Base-by-base conservation (phyloP, 495 filamentous ascomycete genomes). In the Aspergillus sclerotioniger region DNA sequence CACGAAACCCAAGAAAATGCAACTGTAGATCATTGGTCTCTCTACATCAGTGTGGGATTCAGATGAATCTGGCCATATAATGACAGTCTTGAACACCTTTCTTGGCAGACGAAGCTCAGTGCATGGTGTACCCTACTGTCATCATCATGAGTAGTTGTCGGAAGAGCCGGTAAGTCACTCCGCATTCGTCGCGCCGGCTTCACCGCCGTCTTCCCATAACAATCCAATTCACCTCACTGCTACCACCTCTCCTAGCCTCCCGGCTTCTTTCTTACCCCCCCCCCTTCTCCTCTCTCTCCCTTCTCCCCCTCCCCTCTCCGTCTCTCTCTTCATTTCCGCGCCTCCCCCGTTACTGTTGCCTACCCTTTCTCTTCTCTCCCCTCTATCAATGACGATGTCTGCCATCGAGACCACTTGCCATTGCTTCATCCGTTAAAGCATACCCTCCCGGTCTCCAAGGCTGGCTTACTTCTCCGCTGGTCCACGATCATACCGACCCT, bases 141-240 rank as follows among this genome's bases (percentile, higher is more conserved):
- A 25, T 25, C n/a, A 41, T 16, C n/a, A 41, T 16, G 37, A 41
- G 41, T 45, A 17, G n/a, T 15, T 16, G 19, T 20, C n/a, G n/a
- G 19, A 45, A 20, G n/a, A 25, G 25, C 25, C n/a, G 19, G n/a
- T 20, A 17, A n/a, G 41, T 45, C 12, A 45, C 59, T 66, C 63
- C 60, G 54, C 63, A 66, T 66, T 48, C 63, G 60, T 62, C 51
- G 51, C 47, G 35, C 37, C 47, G 25, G 32, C 46, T 21, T 31
- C 43, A 29, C 49, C 44, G 33, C 53, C 25, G 31, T 19, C 54
- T 49, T 37, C 45, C 35, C 28, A 25, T 25, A 25, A 25, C 5
- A 25, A 25, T 25, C 25, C 25, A 25, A 25, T 25, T 25, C 5
- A 25, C 25, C 25, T 25, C 33, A 35, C 33, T 35, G 9, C 13